Evolutionary conservation across 1,284 basidiomycete species (phyloP).

Genomic region (Ganoderma boninense): DNA sequence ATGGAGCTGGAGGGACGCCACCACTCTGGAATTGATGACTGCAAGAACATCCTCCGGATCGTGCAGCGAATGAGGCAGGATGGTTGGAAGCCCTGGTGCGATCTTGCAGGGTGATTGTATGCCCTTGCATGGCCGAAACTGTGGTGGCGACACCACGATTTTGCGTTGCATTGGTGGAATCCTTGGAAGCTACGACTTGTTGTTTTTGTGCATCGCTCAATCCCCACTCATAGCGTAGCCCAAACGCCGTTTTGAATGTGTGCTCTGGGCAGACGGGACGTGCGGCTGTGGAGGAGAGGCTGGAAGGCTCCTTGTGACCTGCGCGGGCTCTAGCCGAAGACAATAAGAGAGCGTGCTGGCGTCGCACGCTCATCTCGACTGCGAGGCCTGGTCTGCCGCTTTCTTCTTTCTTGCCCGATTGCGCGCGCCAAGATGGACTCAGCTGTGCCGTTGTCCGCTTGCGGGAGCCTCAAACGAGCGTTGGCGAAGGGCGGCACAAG

Average conservation of each 20-base stretch:
- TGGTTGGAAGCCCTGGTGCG: slow-evolving; percentile 39
- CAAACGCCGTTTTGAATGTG: neutral
- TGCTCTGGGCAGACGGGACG: neutral
- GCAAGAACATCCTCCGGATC: slow-evolving; percentile 48
- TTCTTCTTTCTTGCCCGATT: slow-evolving; percentile 3
- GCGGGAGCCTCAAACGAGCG: slow-evolving; percentile 5
- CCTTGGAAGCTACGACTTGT: neutral
- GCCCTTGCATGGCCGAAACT: neutral
- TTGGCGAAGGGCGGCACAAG: slow-evolving; percentile 18
- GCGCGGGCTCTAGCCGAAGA: slow-evolving; percentile 24
- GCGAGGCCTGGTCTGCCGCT: neutral
- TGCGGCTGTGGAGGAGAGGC: neutral
- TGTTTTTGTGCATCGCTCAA: neutral
- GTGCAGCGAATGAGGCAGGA: slow-evolving; percentile 37
- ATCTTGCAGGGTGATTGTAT: slow-evolving; percentile 17
- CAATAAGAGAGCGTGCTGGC: slow-evolving; percentile 26
- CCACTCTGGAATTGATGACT: slow-evolving; percentile 53
- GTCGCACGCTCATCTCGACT: slow-evolving; percentile 16
- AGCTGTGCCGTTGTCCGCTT: slow-evolving; percentile 6
- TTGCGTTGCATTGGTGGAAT: neutral
- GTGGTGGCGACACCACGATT: neutral
- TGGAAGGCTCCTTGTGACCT: slow-evolving; percentile 16
- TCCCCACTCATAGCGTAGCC: slow-evolving; percentile 5
- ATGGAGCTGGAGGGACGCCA: slow-evolving; percentile 47
- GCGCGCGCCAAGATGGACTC: slow-evolving; percentile 11